A percentile compares a stretch with the other conserved stretches of the same genome.
phyloP scores from a whole-genome alignment of 306 rosid genomes.

The Cucumis hystrix region DNA sequence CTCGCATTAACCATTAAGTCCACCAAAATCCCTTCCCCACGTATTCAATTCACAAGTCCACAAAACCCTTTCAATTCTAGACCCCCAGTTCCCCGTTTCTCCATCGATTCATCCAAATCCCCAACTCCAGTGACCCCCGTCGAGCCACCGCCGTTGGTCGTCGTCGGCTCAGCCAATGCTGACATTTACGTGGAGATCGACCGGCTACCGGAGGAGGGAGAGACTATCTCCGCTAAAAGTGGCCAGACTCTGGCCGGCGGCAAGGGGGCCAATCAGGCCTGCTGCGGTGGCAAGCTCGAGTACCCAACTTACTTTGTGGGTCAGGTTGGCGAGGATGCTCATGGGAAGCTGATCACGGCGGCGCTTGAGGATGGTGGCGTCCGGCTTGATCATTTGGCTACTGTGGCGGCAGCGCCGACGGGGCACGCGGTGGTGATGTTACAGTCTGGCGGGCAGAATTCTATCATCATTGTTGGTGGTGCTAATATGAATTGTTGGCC shows the following conservation, averaged over 20 bases:
- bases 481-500: slow-evolving; percentile 77
- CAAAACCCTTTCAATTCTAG: slow-evolving; percentile 14
- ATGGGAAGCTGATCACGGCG: slow-evolving; percentile 43
- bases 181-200: slow-evolving; percentile 81
- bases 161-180: slow-evolving; percentile 84
- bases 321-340: slow-evolving; percentile 68
- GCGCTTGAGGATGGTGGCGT: slow-evolving; percentile 53
- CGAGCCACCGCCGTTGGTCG: slow-evolving; percentile 40
- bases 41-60: slow-evolving; percentile 25
- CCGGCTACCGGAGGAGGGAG: slow-evolving; percentile 52
- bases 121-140: slow-evolving; percentile 12
- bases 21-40: slow-evolving; percentile 13
- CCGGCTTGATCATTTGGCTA: slow-evolving; percentile 24
- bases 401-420: slow-evolving; percentile 34
- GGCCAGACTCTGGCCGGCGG: slow-evolving; percentile 83
- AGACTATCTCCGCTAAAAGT: slow-evolving; percentile 51
- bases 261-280: slow-evolving; percentile 82
- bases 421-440: slow-evolving; percentile 90
- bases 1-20: not conserved
- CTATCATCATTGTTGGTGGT: slow-evolving; percentile 79
- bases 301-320: slow-evolving; percentile 79
- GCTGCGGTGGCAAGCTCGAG: slow-evolving; percentile 51
- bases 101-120: slow-evolving; percentile 19
- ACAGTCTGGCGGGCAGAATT: slow-evolving; percentile 71
- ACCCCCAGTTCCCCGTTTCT: slow-evolving; percentile 19